These are phyloP conservation scores for Xylaria hypoxylon DNA, from an alignment of 2,329 filamentous ascomycete genomes.

Conservation along the genomic window DNA sequence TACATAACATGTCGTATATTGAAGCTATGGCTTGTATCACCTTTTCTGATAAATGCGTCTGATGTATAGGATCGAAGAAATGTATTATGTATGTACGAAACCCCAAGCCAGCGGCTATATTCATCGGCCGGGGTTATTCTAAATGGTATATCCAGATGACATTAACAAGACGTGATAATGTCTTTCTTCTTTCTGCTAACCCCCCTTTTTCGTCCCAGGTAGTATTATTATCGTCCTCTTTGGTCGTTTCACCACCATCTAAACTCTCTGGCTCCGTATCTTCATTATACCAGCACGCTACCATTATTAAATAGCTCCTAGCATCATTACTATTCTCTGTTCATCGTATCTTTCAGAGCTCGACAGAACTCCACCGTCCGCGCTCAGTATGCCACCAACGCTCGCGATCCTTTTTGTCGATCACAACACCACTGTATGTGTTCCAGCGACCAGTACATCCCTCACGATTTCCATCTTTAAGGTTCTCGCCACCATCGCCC, in stretches of 20 bases:
- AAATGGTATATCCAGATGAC: conserved; percentile 20
- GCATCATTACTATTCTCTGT: neutral
- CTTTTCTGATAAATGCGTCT: neutral
- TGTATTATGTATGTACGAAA: conserved; percentile 25
- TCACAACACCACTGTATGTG: conserved; percentile 35
- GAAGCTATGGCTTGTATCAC: neutral
- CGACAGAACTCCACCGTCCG: conserved; percentile 55
- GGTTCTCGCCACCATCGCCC: conserved; percentile 60
- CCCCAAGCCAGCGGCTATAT: conserved; percentile 10
- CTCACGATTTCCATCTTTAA: conserved; percentile 49
- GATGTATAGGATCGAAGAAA: neutral
- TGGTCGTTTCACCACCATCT: conserved; percentile 9
- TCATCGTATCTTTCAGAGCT: conserved; percentile 32
- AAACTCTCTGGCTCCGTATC: neutral
- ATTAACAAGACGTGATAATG: conserved; percentile 10
- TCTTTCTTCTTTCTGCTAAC: conserved; percentile 9
- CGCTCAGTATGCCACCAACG: conserved; percentile 64
- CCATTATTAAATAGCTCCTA: conserved; percentile 6
- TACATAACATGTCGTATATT: too few relatives aligned
- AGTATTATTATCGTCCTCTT: conserved; percentile 17
- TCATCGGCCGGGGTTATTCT: conserved; percentile 11
- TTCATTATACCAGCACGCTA: conserved; percentile 22
- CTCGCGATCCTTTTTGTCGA: conserved; percentile 61
- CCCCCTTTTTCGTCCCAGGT: conserved; percentile 18
- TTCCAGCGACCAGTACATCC: conserved; percentile 64